Conservation (phyloP, 768 basidiomycete genomes). For the Hydnomerulius pinastri region DNA sequence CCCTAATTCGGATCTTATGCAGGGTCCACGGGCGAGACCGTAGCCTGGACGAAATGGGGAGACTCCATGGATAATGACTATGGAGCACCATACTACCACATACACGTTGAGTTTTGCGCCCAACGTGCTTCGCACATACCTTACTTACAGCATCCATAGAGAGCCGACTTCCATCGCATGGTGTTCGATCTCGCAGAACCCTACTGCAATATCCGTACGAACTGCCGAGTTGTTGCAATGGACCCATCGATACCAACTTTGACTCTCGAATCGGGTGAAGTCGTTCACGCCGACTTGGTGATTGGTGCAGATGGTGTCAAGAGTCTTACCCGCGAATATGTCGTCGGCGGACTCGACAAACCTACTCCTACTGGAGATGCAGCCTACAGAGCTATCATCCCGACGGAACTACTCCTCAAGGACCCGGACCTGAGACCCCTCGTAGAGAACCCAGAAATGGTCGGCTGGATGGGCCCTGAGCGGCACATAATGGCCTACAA, state of each 20-base stretch:
- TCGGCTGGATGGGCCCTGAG: slow-evolving; percentile 60
- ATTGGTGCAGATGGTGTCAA: slow-evolving; percentile 57
- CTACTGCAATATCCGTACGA: slow-evolving; percentile 38
- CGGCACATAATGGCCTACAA: slow-evolving; percentile 47
- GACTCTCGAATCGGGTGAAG: slow-evolving; percentile 43
- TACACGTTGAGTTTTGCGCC: slow-evolving; percentile 31
- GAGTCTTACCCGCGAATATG: slow-evolving; percentile 48
- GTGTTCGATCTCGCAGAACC: slow-evolving; percentile 38
- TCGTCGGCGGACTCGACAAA: slow-evolving; percentile 48
- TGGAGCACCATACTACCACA: slow-evolving; percentile 35
- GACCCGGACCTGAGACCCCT: slow-evolving; percentile 55
- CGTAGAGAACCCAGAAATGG: slow-evolving; percentile 53
- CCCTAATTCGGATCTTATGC: neutral
- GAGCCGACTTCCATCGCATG: slow-evolving; percentile 50
- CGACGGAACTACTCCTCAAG: slow-evolving; percentile 42
- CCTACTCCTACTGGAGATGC: slow-evolving; percentile 61
- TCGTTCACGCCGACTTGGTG: slow-evolving; percentile 45
- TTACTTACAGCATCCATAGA: slow-evolving; percentile 16
- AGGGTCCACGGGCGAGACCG: slow-evolving; percentile 36
- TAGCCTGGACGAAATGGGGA: slow-evolving; percentile 40
- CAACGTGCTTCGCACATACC: neutral
- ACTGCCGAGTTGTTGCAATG: slow-evolving; percentile 37
- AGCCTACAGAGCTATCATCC: slow-evolving; percentile 58
- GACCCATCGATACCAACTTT: slow-evolving; percentile 36
- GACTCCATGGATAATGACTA: slow-evolving; percentile 31